Conservation (phyloP, 371 early-diverging fungal species). For the Syncephalastrum monosporum region DNA sequence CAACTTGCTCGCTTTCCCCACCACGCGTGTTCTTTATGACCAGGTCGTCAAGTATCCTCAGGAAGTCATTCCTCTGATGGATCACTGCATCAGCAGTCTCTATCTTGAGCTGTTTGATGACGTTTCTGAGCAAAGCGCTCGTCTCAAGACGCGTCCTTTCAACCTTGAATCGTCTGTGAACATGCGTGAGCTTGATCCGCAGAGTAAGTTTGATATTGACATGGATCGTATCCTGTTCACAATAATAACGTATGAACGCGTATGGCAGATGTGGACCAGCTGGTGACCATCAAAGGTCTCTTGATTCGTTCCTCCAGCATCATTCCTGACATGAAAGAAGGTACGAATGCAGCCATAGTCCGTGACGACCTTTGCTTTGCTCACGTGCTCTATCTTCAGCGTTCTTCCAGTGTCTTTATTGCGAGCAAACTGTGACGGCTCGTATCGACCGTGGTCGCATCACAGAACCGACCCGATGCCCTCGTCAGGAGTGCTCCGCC, state of each 20-base stretch:
- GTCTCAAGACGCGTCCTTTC: slow-evolving; percentile 80
- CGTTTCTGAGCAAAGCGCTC: slow-evolving; percentile 48
- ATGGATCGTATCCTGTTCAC: background rate
- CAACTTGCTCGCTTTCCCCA: slow-evolving; percentile 75
- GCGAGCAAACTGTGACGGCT: slow-evolving; percentile 81
- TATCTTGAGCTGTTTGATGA: slow-evolving; percentile 75
- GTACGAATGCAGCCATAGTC: slow-evolving; percentile 23
- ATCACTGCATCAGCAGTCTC: slow-evolving; percentile 83
- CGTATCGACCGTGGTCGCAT: slow-evolving; percentile 93
- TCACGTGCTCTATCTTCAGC: slow-evolving; percentile 37
- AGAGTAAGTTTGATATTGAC: slow-evolving; percentile 35
- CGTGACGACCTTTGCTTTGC: background rate
- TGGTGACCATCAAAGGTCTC: slow-evolving; percentile 96
- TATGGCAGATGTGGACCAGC: slow-evolving; percentile 89
- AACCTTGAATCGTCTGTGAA: slow-evolving; percentile 81
- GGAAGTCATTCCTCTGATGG: slow-evolving; percentile 97
- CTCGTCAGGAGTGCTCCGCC: slow-evolving; percentile 74
- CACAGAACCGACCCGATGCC: slow-evolving; percentile 91
- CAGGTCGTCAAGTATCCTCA: slow-evolving; percentile 96
- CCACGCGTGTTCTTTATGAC: slow-evolving; percentile 69
- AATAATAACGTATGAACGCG: too few relatives aligned
- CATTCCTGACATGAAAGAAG: slow-evolving; percentile 94
- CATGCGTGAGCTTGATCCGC: slow-evolving; percentile 95
- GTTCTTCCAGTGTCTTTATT: slow-evolving; percentile 89
- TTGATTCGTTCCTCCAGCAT: slow-evolving; percentile 91